Base-by-base conservation (phyloP, 768 basidiomycete species). In the Rhodotorula sphaerocarpa region DNA sequence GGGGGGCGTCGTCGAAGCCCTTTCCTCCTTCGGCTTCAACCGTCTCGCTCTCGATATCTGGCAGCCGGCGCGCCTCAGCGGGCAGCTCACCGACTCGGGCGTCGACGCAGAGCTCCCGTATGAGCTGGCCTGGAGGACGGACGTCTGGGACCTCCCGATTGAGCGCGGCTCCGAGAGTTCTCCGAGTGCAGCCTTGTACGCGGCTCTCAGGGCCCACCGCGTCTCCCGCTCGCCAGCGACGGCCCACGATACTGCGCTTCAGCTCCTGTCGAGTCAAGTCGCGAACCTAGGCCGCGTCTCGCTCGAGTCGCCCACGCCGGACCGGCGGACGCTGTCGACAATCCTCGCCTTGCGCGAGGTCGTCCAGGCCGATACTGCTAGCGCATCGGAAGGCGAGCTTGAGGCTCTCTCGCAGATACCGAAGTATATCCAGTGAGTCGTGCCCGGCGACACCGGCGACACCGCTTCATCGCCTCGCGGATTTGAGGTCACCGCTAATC, bases 11-110 rank as follows among this genome's bases (percentile, higher is more conserved):
- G 75, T 90, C 7, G 80, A 84, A 60, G 83, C 92, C 14, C 83
- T 97, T 48, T 87, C 92, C 72, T 82, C 86, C 10, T 90, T 90
- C 70, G 93, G 93, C 1, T 91, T 97, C 75, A 82, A 91, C 73
- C 82, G 80, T 41, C 82, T 96, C n/a, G 93, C 95, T 12, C 81
- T 87, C 68, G 78, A 80, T 30, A 80, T 86, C 10, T 47, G 76
- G 76, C 75, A 76, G n/a, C 72, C 71, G 46, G 71, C 70, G 61
- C 65, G 75, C 50, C 33, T 70, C 69, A 45, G 72, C 63, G 57
- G 72, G 65, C 20, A 67, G 2, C 36, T 59, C 30, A 42, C 52
- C 44, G 50, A 61, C 28, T 79, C 21, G 76, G 81, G 54, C 39
- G 30, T 68, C 23, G 28, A 52, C 18, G 21, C 59, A 0, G 77